A percentile compares a stretch with the other conserved stretches of the same genome.
Evolutionary conservation across 2,329 filamentous ascomycete genomes (phyloP).

Genomic region (Cadophora sp.): DNA sequence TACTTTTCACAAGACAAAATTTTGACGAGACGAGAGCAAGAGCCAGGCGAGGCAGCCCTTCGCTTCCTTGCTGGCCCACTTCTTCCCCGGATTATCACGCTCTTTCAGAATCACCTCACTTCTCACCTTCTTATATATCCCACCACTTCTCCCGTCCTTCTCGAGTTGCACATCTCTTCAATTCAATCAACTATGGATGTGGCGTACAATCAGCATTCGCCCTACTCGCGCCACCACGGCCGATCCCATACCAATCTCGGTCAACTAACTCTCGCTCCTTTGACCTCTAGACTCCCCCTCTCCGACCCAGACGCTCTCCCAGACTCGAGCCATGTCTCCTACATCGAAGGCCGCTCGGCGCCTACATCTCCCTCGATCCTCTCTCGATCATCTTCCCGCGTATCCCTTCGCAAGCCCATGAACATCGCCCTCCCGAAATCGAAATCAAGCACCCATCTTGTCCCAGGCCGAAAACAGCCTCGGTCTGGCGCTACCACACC

Average conservation of each 20-base stretch:
- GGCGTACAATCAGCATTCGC: constrained; percentile 66
- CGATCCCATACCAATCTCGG: constrained; percentile 65
- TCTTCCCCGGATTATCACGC: constrained; percentile 36
- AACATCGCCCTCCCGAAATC: constrained; percentile 58
- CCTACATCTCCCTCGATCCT: constrained; percentile 70
- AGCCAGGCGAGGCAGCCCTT: too few species aligned
- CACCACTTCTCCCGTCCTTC: neutral
- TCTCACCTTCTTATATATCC: constrained; percentile 6
- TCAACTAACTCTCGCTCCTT: constrained; percentile 67
- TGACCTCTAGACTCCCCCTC: constrained; percentile 67
- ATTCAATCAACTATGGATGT: constrained; percentile 57
- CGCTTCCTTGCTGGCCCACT: constrained; percentile 21
- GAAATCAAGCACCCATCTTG: constrained; percentile 67
- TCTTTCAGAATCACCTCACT: constrained; percentile 13
- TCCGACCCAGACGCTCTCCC: constrained; percentile 57
- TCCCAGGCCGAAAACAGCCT: constrained; percentile 37
- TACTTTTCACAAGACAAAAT: constrained; percentile 38
- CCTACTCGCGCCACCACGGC: constrained; percentile 62
- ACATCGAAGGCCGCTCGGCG: constrained; percentile 67
- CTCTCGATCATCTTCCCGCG: constrained; percentile 60
- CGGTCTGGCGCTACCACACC: constrained; percentile 42
- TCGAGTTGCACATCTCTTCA: constrained; percentile 9
- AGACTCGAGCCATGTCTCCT: constrained; percentile 53
- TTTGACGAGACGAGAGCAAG: constrained; percentile 26
- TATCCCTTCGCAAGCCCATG: constrained; percentile 51